phyloP scores from a whole-genome alignment of 129 eudicot genomes.

The Helianthus annuus region HanXRQr2.0-SUNRISE NC_035441.2:119244767-119245266 shows the following conservation, averaged over 20 bases:
- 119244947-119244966: neutral
- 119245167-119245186: neutral
- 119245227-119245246: constrained; percentile 1
- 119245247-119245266: constrained; percentile 37
- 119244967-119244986: constrained; percentile 1
- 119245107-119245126: constrained; percentile 37
- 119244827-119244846: too few species aligned
- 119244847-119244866: too few species aligned
- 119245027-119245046: neutral
- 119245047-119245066: neutral
- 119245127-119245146: constrained; percentile 25
- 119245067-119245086: constrained; percentile 2
- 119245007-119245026: neutral
- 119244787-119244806: too few species aligned
- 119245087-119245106: constrained; percentile 27
- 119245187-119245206: neutral
- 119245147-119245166: constrained; percentile 32
- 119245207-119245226: constrained; percentile 4
- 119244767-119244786: too few species aligned
- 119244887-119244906: neutral
- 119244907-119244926: neutral
- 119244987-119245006: neutral
- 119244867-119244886: neutral
- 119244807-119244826: too few species aligned
- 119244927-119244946: neutral